Conservation (phyloP, 345 rosid genomes). For the Melastoma malabathricum region DNA sequence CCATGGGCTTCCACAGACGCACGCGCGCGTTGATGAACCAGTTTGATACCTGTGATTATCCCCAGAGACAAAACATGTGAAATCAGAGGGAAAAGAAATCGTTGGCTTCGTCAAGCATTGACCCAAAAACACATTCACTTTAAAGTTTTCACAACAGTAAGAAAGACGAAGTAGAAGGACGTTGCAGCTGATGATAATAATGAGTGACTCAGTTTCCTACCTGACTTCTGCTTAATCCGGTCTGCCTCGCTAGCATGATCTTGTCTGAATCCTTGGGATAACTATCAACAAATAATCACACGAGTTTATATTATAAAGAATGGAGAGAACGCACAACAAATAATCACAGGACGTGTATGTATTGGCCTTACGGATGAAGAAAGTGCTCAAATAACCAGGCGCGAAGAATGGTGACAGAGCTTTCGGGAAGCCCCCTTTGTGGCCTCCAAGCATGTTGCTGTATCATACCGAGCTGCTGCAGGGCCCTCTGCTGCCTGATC, state of each 20-base stretch:
- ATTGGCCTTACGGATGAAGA: constrained; percentile 73
- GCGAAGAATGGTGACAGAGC: constrained; percentile 82
- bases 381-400: constrained; percentile 99
- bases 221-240: constrained; percentile 97
- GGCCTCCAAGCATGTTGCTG: constrained; percentile 92
- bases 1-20: constrained; percentile 99
- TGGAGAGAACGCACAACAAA: background rate
- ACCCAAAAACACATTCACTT: no score
- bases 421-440: constrained; percentile 91
- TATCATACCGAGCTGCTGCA: constrained; percentile 87
- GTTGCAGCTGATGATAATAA: no score
- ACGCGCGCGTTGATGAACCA: constrained; percentile 99
- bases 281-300: constrained; percentile 13
- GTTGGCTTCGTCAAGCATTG: no score
- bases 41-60: constrained; percentile 55
- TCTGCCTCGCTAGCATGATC: constrained; percentile 93
- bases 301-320: background rate
- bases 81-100: background rate
- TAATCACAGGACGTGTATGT: background rate
- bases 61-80: background rate
- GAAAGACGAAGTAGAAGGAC: no score
- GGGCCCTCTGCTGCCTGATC: constrained; percentile 82
- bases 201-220: constrained; percentile 16
- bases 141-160: no score
- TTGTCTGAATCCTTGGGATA: constrained; percentile 98